These are phyloP conservation scores for Boletus hoseneyae DNA, from an alignment of 1,284 basidiomycete species.

Conservation along the genomic window DNA sequence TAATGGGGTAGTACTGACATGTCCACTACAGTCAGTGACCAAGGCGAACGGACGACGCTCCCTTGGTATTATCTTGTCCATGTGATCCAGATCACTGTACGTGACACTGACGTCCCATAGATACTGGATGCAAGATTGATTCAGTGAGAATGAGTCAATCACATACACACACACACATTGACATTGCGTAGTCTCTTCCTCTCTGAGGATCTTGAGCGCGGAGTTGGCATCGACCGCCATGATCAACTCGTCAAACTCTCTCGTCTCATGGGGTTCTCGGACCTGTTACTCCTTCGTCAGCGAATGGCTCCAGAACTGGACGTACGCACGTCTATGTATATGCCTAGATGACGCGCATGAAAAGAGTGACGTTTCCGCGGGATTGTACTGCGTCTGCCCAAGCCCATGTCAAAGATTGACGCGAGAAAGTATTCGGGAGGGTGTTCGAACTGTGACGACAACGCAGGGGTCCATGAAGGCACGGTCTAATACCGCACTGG, in stretches of 20 bases:
- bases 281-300: background rate
- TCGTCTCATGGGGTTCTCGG: background rate
- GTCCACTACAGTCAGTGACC: background rate
- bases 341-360: background rate
- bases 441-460: too few relatives aligned
- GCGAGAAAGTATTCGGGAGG: slow-evolving; percentile 12
- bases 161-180: background rate
- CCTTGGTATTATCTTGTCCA: background rate
- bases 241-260: slow-evolving; percentile 9
- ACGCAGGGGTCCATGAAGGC: too few relatives aligned
- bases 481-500: too few relatives aligned
- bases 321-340: background rate
- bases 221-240: slow-evolving; percentile 10
- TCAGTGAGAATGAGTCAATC: background rate
- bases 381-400: slow-evolving; percentile 9
- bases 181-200: slow-evolving; percentile 1
- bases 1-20: slow-evolving; percentile 6
- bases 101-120: slow-evolving; percentile 1
- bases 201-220: slow-evolving; percentile 7
- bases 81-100: background rate
- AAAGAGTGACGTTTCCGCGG: slow-evolving; percentile 6
- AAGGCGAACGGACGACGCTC: too few relatives aligned
- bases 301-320: slow-evolving; percentile 6
- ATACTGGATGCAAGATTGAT: slow-evolving; percentile 1
- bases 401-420: slow-evolving; percentile 7